Evolutionary conservation across 768 basidiomycete genomes (phyloP).

Genomic region (Phaeotremella fagi): DNA sequence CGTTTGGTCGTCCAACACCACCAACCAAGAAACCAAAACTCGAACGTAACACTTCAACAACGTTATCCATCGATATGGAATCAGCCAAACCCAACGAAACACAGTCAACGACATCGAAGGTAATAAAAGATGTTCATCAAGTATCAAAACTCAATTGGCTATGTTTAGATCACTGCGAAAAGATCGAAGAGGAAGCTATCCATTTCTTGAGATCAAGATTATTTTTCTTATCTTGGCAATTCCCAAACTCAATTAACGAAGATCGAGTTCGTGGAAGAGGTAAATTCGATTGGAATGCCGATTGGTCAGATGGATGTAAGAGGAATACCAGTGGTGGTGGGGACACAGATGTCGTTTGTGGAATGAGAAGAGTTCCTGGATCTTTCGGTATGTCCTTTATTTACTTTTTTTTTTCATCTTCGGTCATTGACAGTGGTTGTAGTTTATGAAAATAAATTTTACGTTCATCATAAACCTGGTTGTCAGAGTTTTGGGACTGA

Average conservation of each 20-base stretch:
- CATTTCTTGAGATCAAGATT: slow-evolving; percentile 8
- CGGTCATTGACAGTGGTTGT: not conserved
- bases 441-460: not conserved
- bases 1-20: slow-evolving; percentile 6
- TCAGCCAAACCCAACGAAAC: not conserved
- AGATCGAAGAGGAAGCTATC: slow-evolving; percentile 14
- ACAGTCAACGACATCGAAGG: not conserved
- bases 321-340: not conserved
- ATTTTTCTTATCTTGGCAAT: slow-evolving; percentile 15
- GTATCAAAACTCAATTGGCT: slow-evolving; percentile 24
- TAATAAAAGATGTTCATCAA: not conserved
- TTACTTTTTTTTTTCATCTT: not conserved
- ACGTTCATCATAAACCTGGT: slow-evolving; percentile 12
- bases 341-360: slow-evolving; percentile 7
- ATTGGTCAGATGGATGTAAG: slow-evolving; percentile 12
- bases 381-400: not conserved
- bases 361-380: not conserved
- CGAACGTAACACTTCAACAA: too few species aligned
- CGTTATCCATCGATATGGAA: not conserved
- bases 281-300: slow-evolving; percentile 23
- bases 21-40: not conserved
- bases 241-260: slow-evolving; percentile 14
- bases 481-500: too few species aligned
- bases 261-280: slow-evolving; percentile 27
- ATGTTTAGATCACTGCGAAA: slow-evolving; percentile 35